Percentiles rank a stretch among this genome's conserved stretches.
Conservation (phyloP, 202 grass and related monocot genomes). For the Schoenoplectus triqueter region DNA sequence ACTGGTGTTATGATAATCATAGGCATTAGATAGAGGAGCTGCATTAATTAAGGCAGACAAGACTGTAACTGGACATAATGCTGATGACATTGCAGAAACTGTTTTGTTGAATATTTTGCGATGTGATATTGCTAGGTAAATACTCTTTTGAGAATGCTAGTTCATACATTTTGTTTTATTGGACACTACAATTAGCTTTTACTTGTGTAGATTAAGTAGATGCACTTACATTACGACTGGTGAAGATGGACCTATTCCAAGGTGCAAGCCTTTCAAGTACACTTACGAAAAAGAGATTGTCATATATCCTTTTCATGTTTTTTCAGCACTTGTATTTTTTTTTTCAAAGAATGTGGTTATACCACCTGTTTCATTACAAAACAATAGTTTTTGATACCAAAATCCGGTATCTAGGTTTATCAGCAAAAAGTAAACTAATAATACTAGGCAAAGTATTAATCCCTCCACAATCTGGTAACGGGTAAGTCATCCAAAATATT, state of each 20-base stretch:
- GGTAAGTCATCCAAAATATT: too few relatives aligned
- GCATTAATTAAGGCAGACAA: constrained; percentile 90
- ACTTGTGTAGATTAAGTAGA: constrained; percentile 79
- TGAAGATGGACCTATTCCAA: constrained; percentile 98
- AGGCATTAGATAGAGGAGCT: constrained; percentile 93
- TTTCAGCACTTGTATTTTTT: too few relatives aligned
- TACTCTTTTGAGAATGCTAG: background rate
- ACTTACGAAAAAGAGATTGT: constrained; percentile 99
- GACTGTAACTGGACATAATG: constrained; percentile 96
- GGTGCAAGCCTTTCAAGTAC: constrained; percentile 99
- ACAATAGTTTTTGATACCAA: too few relatives aligned
- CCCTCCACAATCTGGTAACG: too few relatives aligned
- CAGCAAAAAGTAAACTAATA: too few relatives aligned
- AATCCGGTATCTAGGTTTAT: too few relatives aligned
- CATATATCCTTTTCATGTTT: constrained; percentile 85
- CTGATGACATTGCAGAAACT: constrained; percentile 98
- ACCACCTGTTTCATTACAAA: too few relatives aligned
- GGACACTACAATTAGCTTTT: constrained; percentile 24
- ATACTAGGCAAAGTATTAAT: too few relatives aligned
- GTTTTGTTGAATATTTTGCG: constrained; percentile 95
- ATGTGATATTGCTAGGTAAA: constrained; percentile 95
- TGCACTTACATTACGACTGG: constrained; percentile 93
- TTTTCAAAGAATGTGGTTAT: too few relatives aligned
- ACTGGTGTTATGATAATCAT: background rate
- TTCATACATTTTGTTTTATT: background rate